Base-by-base conservation (phyloP, 2,329 filamentous ascomycete species). In the Aspergillus calidoustus region DNA sequence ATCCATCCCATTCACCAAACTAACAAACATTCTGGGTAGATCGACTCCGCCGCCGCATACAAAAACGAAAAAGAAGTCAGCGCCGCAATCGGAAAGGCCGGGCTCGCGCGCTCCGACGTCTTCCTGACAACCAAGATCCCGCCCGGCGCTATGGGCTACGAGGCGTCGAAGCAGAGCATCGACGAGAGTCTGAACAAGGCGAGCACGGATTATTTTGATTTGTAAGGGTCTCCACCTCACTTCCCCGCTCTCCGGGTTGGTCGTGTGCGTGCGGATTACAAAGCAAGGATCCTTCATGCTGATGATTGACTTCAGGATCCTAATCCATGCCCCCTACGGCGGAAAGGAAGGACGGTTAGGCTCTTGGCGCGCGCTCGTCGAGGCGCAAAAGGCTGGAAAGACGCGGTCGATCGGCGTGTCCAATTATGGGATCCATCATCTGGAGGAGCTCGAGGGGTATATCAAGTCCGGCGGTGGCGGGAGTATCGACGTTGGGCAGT, bases 401-500 rank as follows among this genome's bases (percentile, higher is more conserved):
- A 68, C 78, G n/a, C 74, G 76, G 28, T 79, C 76, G 4, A 72
- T 79, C 54, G 77, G 77, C 15, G 76, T 79, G 9, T 79, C 77
- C 23, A 79, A 79, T 66, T 79, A 72, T 57, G 71, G 71, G 13
- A 70, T 79, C n/a, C 71, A 74, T 61, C 76, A 79, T 43, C 73
- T 79, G 2, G 70, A 79, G 19, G 77, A 79, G 60, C 63, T 79
- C 44, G 76, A 79, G 57, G 72, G 69, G 54, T 79, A 79, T 61
- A 79, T 76, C 60, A 41, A 54, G 25, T 71, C 74, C 63, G 68
- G 67, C 30, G 72, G 73, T 9, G 86, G 84, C 4, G 91, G 91
- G 25, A 81, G 91, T 46, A 84, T 97, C 71, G 90, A 89, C 63
- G 90, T 97, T 43, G 93, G 92, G 46, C 93, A 97, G 78, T 92